Base-by-base conservation (phyloP, 139 green algal genomes). In the Micromonas commoda region DNA sequence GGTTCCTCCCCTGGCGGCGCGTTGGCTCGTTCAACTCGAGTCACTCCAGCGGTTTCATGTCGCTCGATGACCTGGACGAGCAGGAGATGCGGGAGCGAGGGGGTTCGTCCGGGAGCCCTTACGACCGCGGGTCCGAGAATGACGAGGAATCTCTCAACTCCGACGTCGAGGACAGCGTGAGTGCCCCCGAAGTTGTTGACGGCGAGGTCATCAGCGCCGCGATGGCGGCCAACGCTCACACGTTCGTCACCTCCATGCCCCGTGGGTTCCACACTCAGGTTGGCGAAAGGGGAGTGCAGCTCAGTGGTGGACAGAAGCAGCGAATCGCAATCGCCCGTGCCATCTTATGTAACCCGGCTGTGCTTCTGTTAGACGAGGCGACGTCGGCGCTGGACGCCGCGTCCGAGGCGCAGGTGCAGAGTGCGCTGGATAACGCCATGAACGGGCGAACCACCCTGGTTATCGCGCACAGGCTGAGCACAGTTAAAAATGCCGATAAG, bases 391-490 rank as follows among this genome's bases (percentile, higher is more conserved):
- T 82, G 28, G 77, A 82, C 35, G 16, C 67, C 9, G 66, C 79
- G 66, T 64, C 28, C 53, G 77, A 82, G 66, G 5, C 3, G 9
- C 13, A 29, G 21, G 78, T 83, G 34, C 69, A 73, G 71, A 37
- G 75, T 4, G 77, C 84, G 31, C 76, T 90, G 37, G 84, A 88
- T 38, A 29, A 1, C 26, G 64, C 87, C 21, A 88, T 87, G 81
- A 38, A 51, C 26, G 71, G 87, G 31, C 84, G 92, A 67, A 97
- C 93, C 19, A 94, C 84, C 2, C 54, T 97, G 6, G 85, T 97
- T 38, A 89, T 97, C 39, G 93, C 93, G 1, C 92, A 97, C 83
- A 84, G 91, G 28, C 81, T 97, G 69, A 88, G 76, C 76, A 97
- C 93, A 35, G 89, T 97, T 64, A 79, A 84, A 24, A 82, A 91